Evolutionary conservation across 2,329 filamentous ascomycete genomes (phyloP).

Genomic region (Verticillium nonalfalfae): DNA sequence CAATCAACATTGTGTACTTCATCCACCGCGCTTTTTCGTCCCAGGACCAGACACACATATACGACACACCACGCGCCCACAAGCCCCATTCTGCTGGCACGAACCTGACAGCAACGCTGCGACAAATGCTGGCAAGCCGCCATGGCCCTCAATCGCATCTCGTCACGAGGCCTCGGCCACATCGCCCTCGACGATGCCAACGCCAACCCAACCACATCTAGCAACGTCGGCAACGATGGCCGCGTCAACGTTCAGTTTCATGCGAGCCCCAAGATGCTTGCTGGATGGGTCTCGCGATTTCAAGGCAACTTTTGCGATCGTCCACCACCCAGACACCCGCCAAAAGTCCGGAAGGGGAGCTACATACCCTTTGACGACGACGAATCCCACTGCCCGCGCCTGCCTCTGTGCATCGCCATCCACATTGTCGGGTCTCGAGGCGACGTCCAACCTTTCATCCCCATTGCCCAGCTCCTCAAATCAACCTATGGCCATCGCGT

Average conservation of each 20-base stretch:
- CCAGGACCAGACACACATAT: too few relatives aligned
- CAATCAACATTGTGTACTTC: background rate
- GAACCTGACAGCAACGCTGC: background rate
- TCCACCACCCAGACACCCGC: background rate
- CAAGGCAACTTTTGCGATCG: conserved; percentile 7
- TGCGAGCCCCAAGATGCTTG: conserved; percentile 17
- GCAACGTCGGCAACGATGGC: conserved; percentile 20
- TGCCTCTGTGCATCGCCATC: conserved; percentile 23
- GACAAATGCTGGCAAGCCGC: background rate
- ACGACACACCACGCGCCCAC: too few relatives aligned
- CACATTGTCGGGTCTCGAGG: conserved; percentile 24
- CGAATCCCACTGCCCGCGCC: conserved; percentile 3
- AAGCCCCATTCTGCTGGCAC: background rate
- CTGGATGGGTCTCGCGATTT: conserved; percentile 18
- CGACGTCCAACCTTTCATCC: conserved; percentile 47
- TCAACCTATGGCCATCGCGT: conserved; percentile 43
- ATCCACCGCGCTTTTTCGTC: too few relatives aligned
- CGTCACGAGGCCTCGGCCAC: conserved; percentile 19
- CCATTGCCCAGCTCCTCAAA: conserved; percentile 40
- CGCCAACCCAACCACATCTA: conserved; percentile 14
- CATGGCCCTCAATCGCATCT: conserved; percentile 21
- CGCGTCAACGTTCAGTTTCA: conserved; percentile 24
- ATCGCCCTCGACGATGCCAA: conserved; percentile 16
- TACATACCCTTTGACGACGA: conserved; percentile 5
- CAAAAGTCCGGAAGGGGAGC: background rate